A percentile compares a stretch with the other conserved stretches of the same genome.
Conservation (phyloP, 495 filamentous ascomycete species). For the Podospora didyma region DNA sequence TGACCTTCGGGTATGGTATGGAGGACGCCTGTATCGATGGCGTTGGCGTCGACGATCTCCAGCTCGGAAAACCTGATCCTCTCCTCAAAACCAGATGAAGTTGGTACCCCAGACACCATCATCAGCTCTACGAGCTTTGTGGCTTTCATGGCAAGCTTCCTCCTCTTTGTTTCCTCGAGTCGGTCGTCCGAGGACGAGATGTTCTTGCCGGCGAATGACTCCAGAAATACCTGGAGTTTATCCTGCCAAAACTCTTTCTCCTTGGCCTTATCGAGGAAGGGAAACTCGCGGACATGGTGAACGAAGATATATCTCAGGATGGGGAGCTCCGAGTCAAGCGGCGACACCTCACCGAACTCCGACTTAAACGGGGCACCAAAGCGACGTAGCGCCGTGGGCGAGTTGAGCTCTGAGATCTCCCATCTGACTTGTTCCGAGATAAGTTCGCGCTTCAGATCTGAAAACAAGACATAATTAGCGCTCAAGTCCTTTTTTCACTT, state of each 20-base stretch:
- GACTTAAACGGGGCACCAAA: constrained; percentile 95
- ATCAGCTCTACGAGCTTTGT: constrained; percentile 95
- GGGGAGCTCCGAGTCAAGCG: constrained; percentile 89
- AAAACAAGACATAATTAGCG: no score
- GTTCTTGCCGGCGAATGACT: constrained; percentile 96
- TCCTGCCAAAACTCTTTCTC: constrained; percentile 99
- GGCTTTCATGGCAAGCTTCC: constrained; percentile 86
- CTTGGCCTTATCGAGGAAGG: constrained; percentile 88
- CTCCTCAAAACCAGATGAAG: constrained; percentile 95
- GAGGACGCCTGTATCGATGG: constrained; percentile 82
- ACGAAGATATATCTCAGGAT: constrained; percentile 97
- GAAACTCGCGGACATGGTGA: constrained; percentile 95
- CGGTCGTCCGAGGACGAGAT: constrained; percentile 96
- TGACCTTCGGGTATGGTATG: constrained; percentile 86
- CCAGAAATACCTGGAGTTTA: constrained; percentile 94
- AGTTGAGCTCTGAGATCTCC: constrained; percentile 89
- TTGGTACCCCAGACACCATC: constrained; percentile 97
- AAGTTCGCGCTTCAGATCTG: constrained; percentile 95
- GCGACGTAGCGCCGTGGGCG: constrained; percentile 86
- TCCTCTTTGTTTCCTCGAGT: constrained; percentile 90
- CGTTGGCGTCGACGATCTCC: constrained; percentile 89
- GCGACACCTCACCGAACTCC: constrained; percentile 85
- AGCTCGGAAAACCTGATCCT: constrained; percentile 93
- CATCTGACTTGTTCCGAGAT: constrained; percentile 81
- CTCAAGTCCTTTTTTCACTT: no score